Conservation (phyloP, 495 filamentous ascomycete species). For the Trichoderma virens region DNA sequence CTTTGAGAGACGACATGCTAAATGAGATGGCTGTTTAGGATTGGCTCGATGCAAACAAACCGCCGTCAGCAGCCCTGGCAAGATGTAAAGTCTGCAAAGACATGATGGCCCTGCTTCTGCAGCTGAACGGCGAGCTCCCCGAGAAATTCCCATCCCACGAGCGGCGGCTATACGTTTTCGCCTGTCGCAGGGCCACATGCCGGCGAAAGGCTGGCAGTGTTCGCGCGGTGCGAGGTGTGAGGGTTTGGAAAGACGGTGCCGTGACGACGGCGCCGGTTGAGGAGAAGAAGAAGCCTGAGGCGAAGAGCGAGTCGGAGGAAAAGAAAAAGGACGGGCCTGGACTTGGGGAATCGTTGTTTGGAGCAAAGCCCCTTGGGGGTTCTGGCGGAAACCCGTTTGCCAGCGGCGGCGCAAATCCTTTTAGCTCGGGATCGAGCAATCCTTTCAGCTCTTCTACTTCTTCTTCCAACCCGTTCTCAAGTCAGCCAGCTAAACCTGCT, state of each 20-base stretch:
- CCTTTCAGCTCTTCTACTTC: slow-evolving; percentile 20
- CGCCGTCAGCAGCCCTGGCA: slow-evolving; percentile 71
- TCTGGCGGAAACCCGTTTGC: slow-evolving; percentile 33
- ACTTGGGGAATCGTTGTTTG: slow-evolving; percentile 51
- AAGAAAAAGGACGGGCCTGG: slow-evolving; percentile 18
- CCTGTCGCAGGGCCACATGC: slow-evolving; percentile 71
- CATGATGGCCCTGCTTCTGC: slow-evolving; percentile 75
- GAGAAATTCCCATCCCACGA: slow-evolving; percentile 80
- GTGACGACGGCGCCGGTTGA: slow-evolving; percentile 11
- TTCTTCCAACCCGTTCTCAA: slow-evolving; percentile 27
- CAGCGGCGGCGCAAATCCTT: slow-evolving; percentile 21
- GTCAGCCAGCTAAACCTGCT: not conserved
- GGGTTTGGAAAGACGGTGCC: slow-evolving; percentile 31
- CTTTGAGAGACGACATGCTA: not conserved
- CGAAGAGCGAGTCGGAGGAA: slow-evolving; percentile 5
- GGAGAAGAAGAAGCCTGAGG: slow-evolving; percentile 17
- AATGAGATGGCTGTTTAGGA: slow-evolving; percentile 42
- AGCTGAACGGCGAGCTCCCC: slow-evolving; percentile 86
- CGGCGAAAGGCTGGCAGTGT: slow-evolving; percentile 75
- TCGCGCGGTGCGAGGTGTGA: slow-evolving; percentile 58
- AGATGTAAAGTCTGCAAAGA: slow-evolving; percentile 85
- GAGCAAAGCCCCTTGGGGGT: slow-evolving; percentile 37
- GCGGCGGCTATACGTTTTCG: slow-evolving; percentile 75
- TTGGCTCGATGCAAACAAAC: slow-evolving; percentile 63
- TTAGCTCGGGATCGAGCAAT: slow-evolving; percentile 18